Evolutionary conservation across 306 rosid genomes (phyloP).

Genomic region (Geum urbanum): DNA sequence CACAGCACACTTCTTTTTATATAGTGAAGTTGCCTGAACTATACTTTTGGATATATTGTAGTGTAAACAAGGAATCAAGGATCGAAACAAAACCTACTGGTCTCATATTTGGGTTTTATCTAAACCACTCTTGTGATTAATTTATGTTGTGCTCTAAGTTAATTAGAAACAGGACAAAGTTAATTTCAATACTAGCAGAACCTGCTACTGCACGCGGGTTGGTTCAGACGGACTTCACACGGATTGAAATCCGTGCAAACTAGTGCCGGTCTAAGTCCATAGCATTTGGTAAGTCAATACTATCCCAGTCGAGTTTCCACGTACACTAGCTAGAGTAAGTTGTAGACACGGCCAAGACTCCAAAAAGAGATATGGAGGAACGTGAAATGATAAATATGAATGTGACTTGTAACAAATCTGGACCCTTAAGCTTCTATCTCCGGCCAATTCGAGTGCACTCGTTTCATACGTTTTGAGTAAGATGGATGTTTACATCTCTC

Average conservation of each 20-base stretch:
- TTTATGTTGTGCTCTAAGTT: no score
- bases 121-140: no score
- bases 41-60: background rate
- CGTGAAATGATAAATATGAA: background rate
- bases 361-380: background rate
- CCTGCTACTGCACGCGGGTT: no score
- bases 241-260: background rate
- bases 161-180: no score
- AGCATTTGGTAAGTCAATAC: background rate
- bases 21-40: background rate
- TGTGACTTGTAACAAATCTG: background rate
- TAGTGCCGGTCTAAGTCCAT: background rate
- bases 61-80: no score
- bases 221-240: no score
- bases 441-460: background rate
- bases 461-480: background rate
- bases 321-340: no score
- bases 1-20: background rate
- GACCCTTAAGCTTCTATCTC: background rate
- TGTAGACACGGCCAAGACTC: background rate
- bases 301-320: slow-evolving; percentile 8
- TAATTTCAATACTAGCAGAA: no score
- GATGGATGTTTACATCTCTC: background rate
- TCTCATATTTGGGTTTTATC: no score
- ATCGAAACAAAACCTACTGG: no score